Conservation (phyloP, 352 stramenopile genomes). For the Pythium angustatum region DNA sequence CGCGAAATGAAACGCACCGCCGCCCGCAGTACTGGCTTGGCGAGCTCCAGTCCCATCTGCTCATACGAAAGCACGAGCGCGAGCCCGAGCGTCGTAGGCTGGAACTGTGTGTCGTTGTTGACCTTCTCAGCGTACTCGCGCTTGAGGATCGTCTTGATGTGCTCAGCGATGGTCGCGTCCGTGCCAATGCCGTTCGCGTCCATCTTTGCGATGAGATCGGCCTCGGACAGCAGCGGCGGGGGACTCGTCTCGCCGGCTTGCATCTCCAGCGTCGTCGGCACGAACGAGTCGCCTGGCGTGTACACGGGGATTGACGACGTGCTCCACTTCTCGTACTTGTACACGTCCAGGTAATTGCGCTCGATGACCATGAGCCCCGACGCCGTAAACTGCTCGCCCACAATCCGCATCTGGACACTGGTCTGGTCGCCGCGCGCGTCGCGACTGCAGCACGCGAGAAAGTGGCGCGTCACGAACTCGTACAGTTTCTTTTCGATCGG, state of each 20-base stretch:
- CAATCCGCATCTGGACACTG: slow-evolving; percentile 88
- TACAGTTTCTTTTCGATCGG: slow-evolving; percentile 95
- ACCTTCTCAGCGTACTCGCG: slow-evolving; percentile 96
- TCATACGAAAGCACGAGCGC: slow-evolving; percentile 92
- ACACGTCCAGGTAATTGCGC: slow-evolving; percentile 95
- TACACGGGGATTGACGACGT: slow-evolving; percentile 87
- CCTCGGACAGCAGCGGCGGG: slow-evolving; percentile 89
- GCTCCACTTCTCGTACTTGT: slow-evolving; percentile 94
- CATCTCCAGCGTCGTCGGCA: slow-evolving; percentile 70
- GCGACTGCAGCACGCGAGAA: slow-evolving; percentile 97
- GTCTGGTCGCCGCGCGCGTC: slow-evolving; percentile 93
- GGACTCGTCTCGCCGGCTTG: slow-evolving; percentile 76
- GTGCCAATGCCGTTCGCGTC: slow-evolving; percentile 95
- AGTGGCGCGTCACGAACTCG: slow-evolving; percentile 97
- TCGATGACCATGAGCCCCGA: slow-evolving; percentile 91
- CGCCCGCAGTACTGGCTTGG: slow-evolving; percentile 94
- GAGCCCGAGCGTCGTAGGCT: slow-evolving; percentile 89
- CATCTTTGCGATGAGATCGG: slow-evolving; percentile 94
- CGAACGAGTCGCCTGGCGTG: slow-evolving; percentile 70
- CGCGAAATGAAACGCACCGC: slow-evolving; percentile 40
- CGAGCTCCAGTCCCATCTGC: slow-evolving; percentile 95
- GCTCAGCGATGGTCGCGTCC: slow-evolving; percentile 95
- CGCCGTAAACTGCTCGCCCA: slow-evolving; percentile 83
- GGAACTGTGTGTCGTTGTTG: slow-evolving; percentile 93
- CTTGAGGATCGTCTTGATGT: slow-evolving; percentile 99